Evolutionary conservation across 768 basidiomycete species (phyloP).

Genomic region (Leccinellum luteum): DNA sequence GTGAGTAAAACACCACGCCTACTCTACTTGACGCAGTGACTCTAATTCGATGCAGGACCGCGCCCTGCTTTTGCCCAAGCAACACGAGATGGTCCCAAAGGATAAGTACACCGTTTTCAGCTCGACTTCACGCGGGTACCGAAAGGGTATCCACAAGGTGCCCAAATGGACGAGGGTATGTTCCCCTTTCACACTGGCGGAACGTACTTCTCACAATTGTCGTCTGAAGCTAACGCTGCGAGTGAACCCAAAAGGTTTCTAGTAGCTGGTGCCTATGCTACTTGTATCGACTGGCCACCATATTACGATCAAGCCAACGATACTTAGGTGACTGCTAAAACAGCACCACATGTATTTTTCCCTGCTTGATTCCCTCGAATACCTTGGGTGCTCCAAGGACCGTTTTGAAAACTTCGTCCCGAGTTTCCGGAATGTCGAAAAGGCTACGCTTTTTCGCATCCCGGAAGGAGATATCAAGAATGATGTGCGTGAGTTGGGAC

Average conservation of each 20-base stretch:
- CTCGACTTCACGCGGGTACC: constrained; percentile 65
- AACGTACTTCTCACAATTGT: constrained; percentile 7
- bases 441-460: constrained; percentile 76
- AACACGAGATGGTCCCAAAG: constrained; percentile 85
- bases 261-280: constrained; percentile 24
- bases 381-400: constrained; percentile 65
- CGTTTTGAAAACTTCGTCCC: constrained; percentile 75
- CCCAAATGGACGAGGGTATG: constrained; percentile 95
- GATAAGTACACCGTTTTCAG: constrained; percentile 97
- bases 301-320: background rate
- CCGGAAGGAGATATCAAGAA: constrained; percentile 70
- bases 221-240: constrained; percentile 69
- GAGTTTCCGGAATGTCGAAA: constrained; percentile 80
- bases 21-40: background rate
- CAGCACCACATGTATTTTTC: constrained; percentile 77
- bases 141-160: constrained; percentile 95
- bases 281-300: constrained; percentile 9
- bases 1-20: constrained; percentile 47
- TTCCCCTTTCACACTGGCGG: constrained; percentile 5
- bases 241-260: constrained; percentile 92
- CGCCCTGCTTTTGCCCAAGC: constrained; percentile 85
- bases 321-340: constrained; percentile 45
- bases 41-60: constrained; percentile 44
- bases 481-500: constrained; percentile 78
- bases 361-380: constrained; percentile 60